Percentiles rank a stretch among this genome's conserved stretches.
phyloP scores from a whole-genome alignment of 2,329 filamentous ascomycete species.

The Alternaria arborescens region DNA sequence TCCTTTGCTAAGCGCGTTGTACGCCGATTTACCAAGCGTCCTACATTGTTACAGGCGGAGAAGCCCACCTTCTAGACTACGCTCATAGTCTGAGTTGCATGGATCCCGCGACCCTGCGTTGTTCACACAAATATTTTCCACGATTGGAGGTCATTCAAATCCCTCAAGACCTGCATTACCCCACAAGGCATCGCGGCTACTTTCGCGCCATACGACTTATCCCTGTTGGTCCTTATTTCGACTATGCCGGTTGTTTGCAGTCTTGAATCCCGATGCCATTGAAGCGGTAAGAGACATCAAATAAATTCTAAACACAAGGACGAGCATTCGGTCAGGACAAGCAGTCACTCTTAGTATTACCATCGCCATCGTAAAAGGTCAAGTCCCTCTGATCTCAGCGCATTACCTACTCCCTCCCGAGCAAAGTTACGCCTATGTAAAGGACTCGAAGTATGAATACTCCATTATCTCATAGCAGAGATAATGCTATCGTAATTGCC shows the following conservation, averaged over 20 bases:
- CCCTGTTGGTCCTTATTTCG: background rate
- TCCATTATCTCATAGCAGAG: constrained; percentile 23
- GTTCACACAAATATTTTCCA: background rate
- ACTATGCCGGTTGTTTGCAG: background rate
- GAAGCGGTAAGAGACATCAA: background rate
- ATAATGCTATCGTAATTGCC: constrained; percentile 64
- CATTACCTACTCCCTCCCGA: background rate
- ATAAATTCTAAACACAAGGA: background rate
- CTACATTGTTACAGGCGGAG: background rate
- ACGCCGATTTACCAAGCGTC: background rate
- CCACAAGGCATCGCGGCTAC: background rate
- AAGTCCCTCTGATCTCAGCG: background rate
- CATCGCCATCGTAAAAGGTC: background rate
- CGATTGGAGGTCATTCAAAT: background rate
- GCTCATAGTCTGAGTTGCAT: background rate
- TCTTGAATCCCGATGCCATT: background rate
- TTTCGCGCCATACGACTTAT: background rate
- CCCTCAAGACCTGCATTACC: background rate
- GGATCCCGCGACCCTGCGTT: background rate
- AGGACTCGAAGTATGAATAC: constrained; percentile 15
- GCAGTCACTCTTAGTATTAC: background rate
- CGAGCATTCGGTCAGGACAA: background rate
- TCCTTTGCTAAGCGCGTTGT: constrained; percentile 5
- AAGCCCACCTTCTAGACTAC: background rate
- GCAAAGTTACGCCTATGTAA: background rate